Evolutionary conservation across 495 filamentous ascomycete species (phyloP), one percentile per base, ranked within the genome.

Genomic region (Oidiodendron maius): DNA sequence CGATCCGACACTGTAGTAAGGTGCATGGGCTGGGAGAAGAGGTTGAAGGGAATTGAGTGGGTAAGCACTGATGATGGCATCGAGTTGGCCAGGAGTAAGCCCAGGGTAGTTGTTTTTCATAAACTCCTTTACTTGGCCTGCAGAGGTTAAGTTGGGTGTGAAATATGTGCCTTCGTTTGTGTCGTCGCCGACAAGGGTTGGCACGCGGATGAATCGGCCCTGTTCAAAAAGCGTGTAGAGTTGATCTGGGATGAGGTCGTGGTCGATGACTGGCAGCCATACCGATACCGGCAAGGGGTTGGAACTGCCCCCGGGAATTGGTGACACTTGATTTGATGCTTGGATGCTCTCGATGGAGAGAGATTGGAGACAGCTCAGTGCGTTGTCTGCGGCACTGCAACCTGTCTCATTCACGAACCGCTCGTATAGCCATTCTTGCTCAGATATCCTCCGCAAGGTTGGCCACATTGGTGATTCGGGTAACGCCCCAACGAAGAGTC

Each of bases 401-500:
- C n/a, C n/a, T n/a, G n/a, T n/a, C n/a, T n/a, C n/a, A n/a, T n/a
- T n/a, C n/a, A n/a, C n/a, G 61, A 86, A 74, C 28, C 70, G 72
- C 51, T 86, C 64, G 58, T 82, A 87, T 34, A 74, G 68, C 51
- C 79, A 86, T 56, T 84, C 81, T 25, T 72, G 75, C 50, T 85
- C 72, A 1, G 69, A 52, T 8, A 80, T 65, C 9, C 74, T 80
- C 5, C 78, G 66, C 28, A 83, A 70, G 0, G 75, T 68, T 13
- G 72, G 76, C 49, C 86, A 86, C 12, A 80, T 81, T 18, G 82
- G 76, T 0, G 81, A 83, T 46, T 86, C 82, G n/a, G 40, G 28
- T 21, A 55, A 51, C 2, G 8, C 52, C 20, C 52, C 48, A 26
- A 51, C 43, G 30, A 55, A 55, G 12, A 55, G 43, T 1, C 41